Base-by-base conservation (phyloP, 2,329 filamentous ascomycete species). In the Botrytis byssoidea region DNA sequence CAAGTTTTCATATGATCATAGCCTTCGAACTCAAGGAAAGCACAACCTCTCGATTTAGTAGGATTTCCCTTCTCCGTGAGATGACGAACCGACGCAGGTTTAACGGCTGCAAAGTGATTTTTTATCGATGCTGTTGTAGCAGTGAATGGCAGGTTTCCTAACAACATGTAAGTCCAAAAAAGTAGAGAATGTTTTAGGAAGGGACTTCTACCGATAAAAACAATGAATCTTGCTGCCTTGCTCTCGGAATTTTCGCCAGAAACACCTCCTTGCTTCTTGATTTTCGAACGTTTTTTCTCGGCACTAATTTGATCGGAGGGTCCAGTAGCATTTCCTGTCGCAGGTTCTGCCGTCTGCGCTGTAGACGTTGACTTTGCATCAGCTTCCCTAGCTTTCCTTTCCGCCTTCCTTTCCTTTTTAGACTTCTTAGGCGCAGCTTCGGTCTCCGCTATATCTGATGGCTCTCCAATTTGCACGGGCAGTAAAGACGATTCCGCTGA, bases 1-100 rank as follows among this genome's bases (percentile, higher is more conserved):
- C 94, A 97, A 46, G 93, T 96, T 86, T 97, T 93, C 94, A 97
- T 97, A 81, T 92, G 90, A 83, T 95, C 92, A 83, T 91, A 97
- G 77, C 90, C 88, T 76, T 90, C 90, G 81, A 98, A 98, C 83
- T 98, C 95, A 78, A 98, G 86, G 82, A 98, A 97, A 9, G 93
- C 94, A 79, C 92, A 92, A 51, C 94, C 93, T 77, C 91, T 91
- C 80, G 89, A 91, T 77, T 90, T 89, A 72, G 85, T 86, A 20
- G 88, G 86, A 76, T 89, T 85, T 71, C 85, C 85, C 77, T 90
- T 89, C 79, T 92, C 88, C 71, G 90, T 93, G 66, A 93, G 89
- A 75, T 93, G 90, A 35, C 95, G 93, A 68, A 96, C 86, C 2
- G 88, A 87, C 70, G 85, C 86, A 14, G 93, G 93, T 69, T 89